Base-by-base conservation (phyloP, 176 grass and related monocot genomes). In the Zoysia japonica region DNA sequence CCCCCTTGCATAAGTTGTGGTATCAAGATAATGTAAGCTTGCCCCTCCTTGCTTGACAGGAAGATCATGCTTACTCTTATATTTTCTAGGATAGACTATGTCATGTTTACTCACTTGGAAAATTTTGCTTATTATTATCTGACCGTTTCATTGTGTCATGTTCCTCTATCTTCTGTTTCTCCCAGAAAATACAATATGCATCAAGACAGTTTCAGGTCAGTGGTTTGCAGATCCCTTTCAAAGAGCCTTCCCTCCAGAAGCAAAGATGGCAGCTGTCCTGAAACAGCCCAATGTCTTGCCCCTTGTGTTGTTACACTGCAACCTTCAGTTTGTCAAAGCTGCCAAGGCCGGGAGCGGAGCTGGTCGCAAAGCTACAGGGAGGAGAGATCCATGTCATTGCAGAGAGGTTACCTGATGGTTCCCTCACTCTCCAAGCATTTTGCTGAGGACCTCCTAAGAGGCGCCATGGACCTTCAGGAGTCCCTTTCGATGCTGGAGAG, bases 171-270 rank as follows among this genome's bases (percentile, higher is more conserved):
- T 62, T 88, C 39, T 71, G 39, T 53, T 64, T 64, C 9, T 45
- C 79, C 40, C 72, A 86, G 72, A 68, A 70, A 72, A 79, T 47
- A 85, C 53, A 83, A 70, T 5, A 97, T 97, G 94, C 72, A 92
- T 88, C 94, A 92, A 65, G 91, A 90, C 80, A 94, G 78, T 83
- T 90, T 97, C 70, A 97, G 83, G 78, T 90, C 89, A 82, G 87
- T 87, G 72, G 91, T 97, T 84, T 87, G 88, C 74, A 86, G 91
- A 85, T 97, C 94, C 59, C 88, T 97, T 80, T 88, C 91, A 69
- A 97, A 88, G 84, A 83, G 49, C 57, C 77, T 68, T 20, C 80
- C 78, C 7, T 70, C 85, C 20, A 86, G 80, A 78, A 78, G 66
- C 37, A 84, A 87, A 72, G 84, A 92, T 77, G 57, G 28, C 11